These are phyloP conservation scores for Oldenlandia corymbosa DNA, from an alignment of 257 asterid genomes.

Conservation along the genomic window DNA sequence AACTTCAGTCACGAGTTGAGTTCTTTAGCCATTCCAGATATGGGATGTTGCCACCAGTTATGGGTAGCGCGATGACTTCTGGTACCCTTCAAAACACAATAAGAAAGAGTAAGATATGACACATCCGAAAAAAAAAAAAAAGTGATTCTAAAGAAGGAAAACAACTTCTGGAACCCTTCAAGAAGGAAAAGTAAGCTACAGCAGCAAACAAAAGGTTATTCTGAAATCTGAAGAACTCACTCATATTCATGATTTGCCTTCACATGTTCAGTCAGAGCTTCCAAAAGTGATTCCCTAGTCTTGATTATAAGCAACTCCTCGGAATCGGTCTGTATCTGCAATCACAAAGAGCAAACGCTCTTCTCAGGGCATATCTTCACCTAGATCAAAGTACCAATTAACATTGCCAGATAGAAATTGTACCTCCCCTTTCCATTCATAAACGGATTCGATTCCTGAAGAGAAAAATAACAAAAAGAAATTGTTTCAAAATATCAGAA, in stretches of 20 bases:
- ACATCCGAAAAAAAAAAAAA: too few species aligned
- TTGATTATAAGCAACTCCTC: constrained; percentile 94
- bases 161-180: constrained; percentile 92
- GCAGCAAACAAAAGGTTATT: neutral
- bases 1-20: constrained; percentile 52
- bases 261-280: constrained; percentile 77
- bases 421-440: constrained; percentile 97
- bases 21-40: constrained; percentile 88
- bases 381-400: neutral
- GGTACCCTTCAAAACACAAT: constrained; percentile 53
- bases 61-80: constrained; percentile 89
- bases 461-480: neutral
- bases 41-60: constrained; percentile 66
- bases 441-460: constrained; percentile 84
- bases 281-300: constrained; percentile 86
- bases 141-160: too few species aligned
- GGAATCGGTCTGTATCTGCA: constrained; percentile 80
- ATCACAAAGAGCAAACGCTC: constrained; percentile 1
- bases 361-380: neutral
- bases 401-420: neutral
- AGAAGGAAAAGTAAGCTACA: neutral
- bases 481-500: neutral
- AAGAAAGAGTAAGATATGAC: neutral
- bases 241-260: constrained; percentile 90
- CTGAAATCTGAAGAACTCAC: constrained; percentile 32